phyloP scores from a whole-genome alignment of 352 stramenopile genomes.

The Plasmopara halstedii region DNA sequence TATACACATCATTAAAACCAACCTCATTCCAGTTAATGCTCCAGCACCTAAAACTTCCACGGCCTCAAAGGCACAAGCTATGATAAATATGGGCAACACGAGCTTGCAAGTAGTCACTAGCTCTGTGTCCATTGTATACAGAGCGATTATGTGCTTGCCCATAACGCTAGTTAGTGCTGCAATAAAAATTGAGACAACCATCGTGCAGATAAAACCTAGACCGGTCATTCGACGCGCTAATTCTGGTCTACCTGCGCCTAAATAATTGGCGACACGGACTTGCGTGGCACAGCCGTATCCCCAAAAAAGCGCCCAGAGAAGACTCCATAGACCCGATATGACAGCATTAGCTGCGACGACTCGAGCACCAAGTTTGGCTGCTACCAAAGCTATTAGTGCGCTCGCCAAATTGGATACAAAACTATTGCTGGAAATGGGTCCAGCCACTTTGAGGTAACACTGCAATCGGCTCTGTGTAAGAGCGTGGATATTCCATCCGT shows the following conservation, averaged over 20 bases:
- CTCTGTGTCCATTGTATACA: conserved; percentile 52
- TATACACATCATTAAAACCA: no score
- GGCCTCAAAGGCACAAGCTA: conserved; percentile 52
- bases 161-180: conserved; percentile 38
- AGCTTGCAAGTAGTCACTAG: conserved; percentile 37
- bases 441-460: conserved; percentile 43
- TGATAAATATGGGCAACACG: conserved; percentile 56
- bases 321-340: conserved; percentile 52
- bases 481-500: conserved; percentile 41
- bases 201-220: conserved; percentile 50
- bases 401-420: conserved; percentile 69
- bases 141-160: conserved; percentile 36
- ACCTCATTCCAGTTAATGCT: conserved; percentile 68
- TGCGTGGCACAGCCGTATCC: conserved; percentile 74
- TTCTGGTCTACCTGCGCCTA: conserved; percentile 47
- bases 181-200: conserved; percentile 39
- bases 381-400: conserved; percentile 56
- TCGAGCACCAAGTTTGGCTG: conserved; percentile 46
- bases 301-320: conserved; percentile 76
- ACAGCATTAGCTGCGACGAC: conserved; percentile 65
- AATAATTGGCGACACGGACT: conserved; percentile 67
- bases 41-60: conserved; percentile 51
- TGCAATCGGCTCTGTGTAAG: conserved; percentile 37
- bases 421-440: conserved; percentile 62
- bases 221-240: conserved; percentile 40